These are phyloP conservation scores for Fusarium papillatum DNA, from an alignment of 2,329 filamentous ascomycete species.

Conservation along the genomic window DNA sequence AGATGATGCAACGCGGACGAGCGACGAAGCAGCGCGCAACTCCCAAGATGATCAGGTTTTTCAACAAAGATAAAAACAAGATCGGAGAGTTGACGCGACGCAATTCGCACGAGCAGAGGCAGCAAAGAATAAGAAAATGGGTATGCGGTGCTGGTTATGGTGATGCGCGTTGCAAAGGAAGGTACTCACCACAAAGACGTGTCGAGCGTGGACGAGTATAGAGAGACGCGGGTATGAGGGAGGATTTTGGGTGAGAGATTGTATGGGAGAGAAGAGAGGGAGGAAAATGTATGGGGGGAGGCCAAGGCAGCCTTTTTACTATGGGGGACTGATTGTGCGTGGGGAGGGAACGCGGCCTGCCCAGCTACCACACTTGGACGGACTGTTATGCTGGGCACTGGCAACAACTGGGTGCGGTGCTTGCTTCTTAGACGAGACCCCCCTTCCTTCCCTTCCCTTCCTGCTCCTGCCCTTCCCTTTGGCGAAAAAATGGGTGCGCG, in stretches of 20 bases:
- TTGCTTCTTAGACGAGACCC: constrained; percentile 44
- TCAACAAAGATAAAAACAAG: constrained; percentile 35
- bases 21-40: constrained; percentile 30
- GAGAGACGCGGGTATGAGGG: constrained; percentile 62
- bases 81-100: constrained; percentile 29
- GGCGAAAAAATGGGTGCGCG: constrained; percentile 44
- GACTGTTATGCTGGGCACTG: constrained; percentile 44
- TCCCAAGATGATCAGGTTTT: constrained; percentile 30
- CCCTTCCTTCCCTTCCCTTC: constrained; percentile 35
- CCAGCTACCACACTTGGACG: constrained; percentile 45
- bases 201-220: constrained; percentile 55
- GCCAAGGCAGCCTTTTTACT: constrained; percentile 74
- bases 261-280: constrained; percentile 72
- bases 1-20: constrained; percentile 28
- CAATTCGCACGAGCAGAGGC: constrained; percentile 16
- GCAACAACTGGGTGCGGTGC: constrained; percentile 39
- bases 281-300: constrained; percentile 68
- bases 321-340: constrained; percentile 72
- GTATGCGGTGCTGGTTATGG: constrained; percentile 50
- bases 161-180: constrained; percentile 24
- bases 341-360: constrained; percentile 49
- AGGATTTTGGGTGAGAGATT: constrained; percentile 69
- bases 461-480: constrained; percentile 17
- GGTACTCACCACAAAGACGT: constrained; percentile 66
- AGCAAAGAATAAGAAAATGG: constrained; percentile 52